These are phyloP conservation scores for Solanum pinnatisectum DNA, from an alignment of 257 asterid genomes.

Conservation along the genomic window DNA sequence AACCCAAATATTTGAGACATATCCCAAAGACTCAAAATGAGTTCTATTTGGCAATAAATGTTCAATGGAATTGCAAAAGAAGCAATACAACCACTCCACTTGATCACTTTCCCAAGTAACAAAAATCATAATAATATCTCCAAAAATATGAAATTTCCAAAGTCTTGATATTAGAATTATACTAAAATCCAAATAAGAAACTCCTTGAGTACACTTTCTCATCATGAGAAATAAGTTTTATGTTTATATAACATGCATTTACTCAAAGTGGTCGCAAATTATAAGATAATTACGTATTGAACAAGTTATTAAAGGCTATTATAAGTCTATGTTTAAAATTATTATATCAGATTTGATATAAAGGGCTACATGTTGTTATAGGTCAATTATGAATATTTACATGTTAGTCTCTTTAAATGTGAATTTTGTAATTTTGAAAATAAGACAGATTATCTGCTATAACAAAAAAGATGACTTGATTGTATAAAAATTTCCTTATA, in stretches of 20 bases:
- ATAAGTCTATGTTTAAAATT: background rate
- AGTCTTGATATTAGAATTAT: background rate
- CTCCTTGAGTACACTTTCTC: background rate
- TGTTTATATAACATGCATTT: no score
- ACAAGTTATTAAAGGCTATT: background rate
- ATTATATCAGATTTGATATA: background rate
- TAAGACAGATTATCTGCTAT: background rate
- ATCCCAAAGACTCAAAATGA: background rate
- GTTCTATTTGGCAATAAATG: background rate
- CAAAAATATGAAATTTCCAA: background rate
- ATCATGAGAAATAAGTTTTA: background rate
- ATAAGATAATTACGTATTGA: background rate
- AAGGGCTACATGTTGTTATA: background rate
- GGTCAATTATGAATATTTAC: background rate
- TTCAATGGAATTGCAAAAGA: background rate
- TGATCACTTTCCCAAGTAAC: background rate
- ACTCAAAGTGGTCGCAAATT: no score
- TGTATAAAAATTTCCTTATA: background rate
- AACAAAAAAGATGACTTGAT: background rate
- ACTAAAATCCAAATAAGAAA: background rate
- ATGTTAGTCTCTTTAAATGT: no score
- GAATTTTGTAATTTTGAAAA: background rate
- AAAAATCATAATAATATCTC: background rate
- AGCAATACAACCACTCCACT: background rate
- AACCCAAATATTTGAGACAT: background rate